Conservation (phyloP, 116 monocot species). For the Dioscorea cayenensis region DNA sequence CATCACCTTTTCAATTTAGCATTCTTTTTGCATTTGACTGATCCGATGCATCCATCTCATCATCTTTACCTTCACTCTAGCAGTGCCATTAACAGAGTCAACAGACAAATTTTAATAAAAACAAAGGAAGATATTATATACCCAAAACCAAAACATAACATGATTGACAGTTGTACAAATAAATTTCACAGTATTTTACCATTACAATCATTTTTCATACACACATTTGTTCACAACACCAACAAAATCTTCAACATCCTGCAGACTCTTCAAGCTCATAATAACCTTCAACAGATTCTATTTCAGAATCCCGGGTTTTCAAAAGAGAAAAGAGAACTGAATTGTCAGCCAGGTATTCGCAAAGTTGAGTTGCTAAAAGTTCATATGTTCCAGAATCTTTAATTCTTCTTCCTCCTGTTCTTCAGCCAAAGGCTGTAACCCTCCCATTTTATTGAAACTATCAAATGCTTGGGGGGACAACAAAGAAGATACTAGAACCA, state of each 20-base stretch:
- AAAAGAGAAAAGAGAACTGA: neutral
- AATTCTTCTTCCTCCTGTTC: constrained; percentile 15
- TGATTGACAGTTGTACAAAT: no score
- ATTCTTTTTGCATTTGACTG: constrained; percentile 20
- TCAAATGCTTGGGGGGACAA: constrained; percentile 38
- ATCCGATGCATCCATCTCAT: constrained; percentile 16
- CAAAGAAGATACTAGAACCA: constrained; percentile 12
- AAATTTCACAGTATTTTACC: constrained; percentile 12
- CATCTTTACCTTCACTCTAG: constrained; percentile 8
- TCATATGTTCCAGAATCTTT: constrained; percentile 21
- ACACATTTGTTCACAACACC: constrained; percentile 39
- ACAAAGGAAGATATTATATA: no score
- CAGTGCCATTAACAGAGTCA: no score
- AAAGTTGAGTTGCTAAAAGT: neutral
- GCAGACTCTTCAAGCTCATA: constrained; percentile 18
- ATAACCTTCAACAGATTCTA: constrained; percentile 71
- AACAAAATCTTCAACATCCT: constrained; percentile 87
- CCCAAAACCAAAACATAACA: no score
- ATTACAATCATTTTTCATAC: constrained; percentile 23
- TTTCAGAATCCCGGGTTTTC: constrained; percentile 45
- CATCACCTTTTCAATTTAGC: constrained; percentile 11
- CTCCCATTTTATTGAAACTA: constrained; percentile 14
- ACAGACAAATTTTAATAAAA: no score
- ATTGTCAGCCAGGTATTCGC: no score
- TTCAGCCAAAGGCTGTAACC: no score